Evolutionary conservation across 176 grass and related monocot genomes (phyloP).

Genomic region (Raddia guianensis): DNA sequence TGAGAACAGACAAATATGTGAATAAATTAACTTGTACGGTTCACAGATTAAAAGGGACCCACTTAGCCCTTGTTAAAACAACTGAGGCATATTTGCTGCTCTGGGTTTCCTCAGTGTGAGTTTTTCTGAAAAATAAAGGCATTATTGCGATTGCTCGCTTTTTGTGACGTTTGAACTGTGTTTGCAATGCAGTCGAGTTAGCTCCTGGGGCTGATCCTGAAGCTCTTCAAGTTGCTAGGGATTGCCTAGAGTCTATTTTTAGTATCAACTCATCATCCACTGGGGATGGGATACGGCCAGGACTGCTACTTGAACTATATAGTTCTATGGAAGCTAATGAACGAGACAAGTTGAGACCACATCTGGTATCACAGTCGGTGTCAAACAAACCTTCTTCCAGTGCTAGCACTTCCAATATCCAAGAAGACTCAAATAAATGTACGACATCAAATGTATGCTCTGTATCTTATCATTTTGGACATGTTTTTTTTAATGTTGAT

Average conservation of each 20-base stretch:
- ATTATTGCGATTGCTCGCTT: background rate
- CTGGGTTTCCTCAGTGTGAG: background rate
- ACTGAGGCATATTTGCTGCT: background rate
- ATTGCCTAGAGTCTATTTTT: constrained; percentile 65
- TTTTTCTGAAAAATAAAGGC: background rate
- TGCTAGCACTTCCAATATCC: constrained; percentile 27
- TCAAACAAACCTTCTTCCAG: constrained; percentile 27
- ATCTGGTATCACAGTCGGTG: constrained; percentile 22
- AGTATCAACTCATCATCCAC: constrained; percentile 43
- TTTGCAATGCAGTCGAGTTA: constrained; percentile 60
- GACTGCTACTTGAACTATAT: constrained; percentile 62
- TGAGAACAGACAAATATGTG: background rate
- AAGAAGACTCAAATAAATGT: constrained; percentile 44
- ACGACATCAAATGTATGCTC: constrained; percentile 54
- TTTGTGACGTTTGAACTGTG: constrained; percentile 29
- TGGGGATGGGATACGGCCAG: constrained; percentile 48
- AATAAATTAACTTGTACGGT: background rate
- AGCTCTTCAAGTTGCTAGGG: constrained; percentile 68
- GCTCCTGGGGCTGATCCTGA: constrained; percentile 55
- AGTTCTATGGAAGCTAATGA: constrained; percentile 40
- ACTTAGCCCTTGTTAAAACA: background rate
- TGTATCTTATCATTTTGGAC: background rate
- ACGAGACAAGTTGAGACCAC: constrained; percentile 29
- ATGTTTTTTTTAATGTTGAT: background rate
- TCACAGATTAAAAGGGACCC: background rate